Evolutionary conservation across 371 early-diverging fungal species (phyloP).

Genomic region (Vittaforma corneae): DNA sequence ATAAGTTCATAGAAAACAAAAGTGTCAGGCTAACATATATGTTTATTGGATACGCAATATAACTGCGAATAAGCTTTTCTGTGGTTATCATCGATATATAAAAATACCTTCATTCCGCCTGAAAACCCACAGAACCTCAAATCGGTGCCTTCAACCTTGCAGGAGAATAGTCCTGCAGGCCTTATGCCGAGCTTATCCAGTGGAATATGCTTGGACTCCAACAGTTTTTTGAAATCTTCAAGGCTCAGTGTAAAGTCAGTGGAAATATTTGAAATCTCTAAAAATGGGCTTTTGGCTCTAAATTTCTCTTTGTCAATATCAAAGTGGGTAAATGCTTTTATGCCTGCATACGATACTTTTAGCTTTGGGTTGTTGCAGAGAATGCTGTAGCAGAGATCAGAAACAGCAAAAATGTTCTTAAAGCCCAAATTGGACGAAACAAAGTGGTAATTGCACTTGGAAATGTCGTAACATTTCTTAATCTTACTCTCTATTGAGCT

Average conservation of each 20-base stretch:
- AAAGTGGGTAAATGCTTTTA: conserved; percentile 13
- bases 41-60: neutral
- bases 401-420: conserved; percentile 18
- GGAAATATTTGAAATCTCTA: neutral
- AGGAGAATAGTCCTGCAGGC: conserved; percentile 1
- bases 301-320: conserved; percentile 12
- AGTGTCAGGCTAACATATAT: neutral
- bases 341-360: conserved; percentile 33
- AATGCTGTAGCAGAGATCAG: neutral
- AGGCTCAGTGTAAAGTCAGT: neutral
- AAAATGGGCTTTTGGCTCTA: conserved; percentile 27
- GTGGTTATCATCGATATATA: conserved; percentile 20
- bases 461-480: neutral
- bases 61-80: conserved; percentile 26
- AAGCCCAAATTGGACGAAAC: neutral
- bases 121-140: conserved; percentile 21
- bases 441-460: neutral
- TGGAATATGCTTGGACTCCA: conserved; percentile 6
- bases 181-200: conserved; percentile 12
- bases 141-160: neutral
- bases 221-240: conserved; percentile 16
- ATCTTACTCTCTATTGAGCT: conserved; percentile 5
- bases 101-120: neutral
- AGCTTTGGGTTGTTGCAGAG: conserved; percentile 25
- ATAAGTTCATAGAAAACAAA: too few species aligned